These are phyloP conservation scores for Trapa bicornis DNA, from an alignment of 345 rosid genomes.

Conservation along the genomic window DNA sequence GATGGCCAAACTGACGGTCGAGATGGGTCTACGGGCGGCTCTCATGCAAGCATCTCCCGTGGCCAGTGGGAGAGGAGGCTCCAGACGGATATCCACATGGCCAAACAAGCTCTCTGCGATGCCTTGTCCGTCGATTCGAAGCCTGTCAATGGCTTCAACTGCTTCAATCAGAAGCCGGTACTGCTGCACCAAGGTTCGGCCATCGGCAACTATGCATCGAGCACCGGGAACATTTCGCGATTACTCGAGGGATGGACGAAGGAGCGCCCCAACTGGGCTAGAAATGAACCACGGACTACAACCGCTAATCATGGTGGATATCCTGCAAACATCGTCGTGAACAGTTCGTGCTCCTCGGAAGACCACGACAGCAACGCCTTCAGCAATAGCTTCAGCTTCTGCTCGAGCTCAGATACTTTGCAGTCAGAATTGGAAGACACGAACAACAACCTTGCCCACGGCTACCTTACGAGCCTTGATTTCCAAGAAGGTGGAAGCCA, in stretches of 20 bases:
- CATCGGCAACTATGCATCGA: background rate
- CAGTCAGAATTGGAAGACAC: too few relatives aligned
- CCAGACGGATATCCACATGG: constrained; percentile 30
- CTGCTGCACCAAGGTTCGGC: background rate
- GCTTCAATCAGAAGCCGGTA: background rate
- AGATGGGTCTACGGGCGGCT: constrained; percentile 6
- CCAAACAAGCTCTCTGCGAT: constrained; percentile 27
- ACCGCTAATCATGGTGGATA: too few relatives aligned
- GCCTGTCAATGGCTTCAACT: background rate
- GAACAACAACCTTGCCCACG: too few relatives aligned
- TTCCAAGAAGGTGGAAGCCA: too few relatives aligned
- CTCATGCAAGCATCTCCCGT: constrained; percentile 9
- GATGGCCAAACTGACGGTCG: background rate
- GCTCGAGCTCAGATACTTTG: too few relatives aligned
- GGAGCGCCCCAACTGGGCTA: background rate
- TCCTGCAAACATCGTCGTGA: background rate
- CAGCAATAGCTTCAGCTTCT: too few relatives aligned
- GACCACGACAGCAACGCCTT: too few relatives aligned
- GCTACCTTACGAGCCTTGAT: too few relatives aligned
- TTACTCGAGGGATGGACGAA: constrained; percentile 1
- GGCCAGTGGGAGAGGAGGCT: constrained; percentile 47
- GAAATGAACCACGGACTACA: background rate
- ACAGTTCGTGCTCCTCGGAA: background rate
- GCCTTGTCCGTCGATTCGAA: constrained; percentile 21
- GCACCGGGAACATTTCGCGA: background rate